Conservation (phyloP, 257 asterid species). For the Solanum ossicruentum region DNA sequence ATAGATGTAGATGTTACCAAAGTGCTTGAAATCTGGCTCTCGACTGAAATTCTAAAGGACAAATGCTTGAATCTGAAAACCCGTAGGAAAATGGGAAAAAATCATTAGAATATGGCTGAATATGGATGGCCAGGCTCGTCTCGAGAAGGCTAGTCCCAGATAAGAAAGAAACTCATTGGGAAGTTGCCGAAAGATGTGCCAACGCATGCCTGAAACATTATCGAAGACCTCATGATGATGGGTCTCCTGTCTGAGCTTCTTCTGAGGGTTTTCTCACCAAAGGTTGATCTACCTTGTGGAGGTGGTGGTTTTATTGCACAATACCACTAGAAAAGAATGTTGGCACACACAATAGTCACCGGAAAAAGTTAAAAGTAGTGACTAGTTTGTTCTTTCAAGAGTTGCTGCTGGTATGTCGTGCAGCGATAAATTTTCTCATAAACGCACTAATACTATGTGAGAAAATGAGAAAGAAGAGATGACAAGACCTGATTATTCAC, state of each 20-base stretch:
- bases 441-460: background rate
- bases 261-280: background rate
- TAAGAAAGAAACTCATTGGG: background rate
- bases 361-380: background rate
- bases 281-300: background rate
- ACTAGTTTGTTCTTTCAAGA: too few species aligned
- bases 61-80: too few species aligned
- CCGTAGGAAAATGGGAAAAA: background rate
- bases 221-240: background rate
- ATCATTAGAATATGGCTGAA: background rate
- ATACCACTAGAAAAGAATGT: background rate
- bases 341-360: background rate
- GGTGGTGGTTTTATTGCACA: background rate
- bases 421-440: background rate
- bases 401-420: background rate
- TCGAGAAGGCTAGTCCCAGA: background rate
- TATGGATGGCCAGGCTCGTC: background rate
- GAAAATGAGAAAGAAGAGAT: background rate
- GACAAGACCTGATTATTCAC: background rate
- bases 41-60: background rate
- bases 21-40: background rate
- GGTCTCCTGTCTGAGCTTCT: background rate
- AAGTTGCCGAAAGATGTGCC: background rate
- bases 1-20: background rate
- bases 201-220: background rate